A percentile compares a stretch with the other conserved stretches of the same genome.
Evolutionary conservation across 768 basidiomycete genomes (phyloP).

Genomic region (Artomyces pyxidatus): DNA sequence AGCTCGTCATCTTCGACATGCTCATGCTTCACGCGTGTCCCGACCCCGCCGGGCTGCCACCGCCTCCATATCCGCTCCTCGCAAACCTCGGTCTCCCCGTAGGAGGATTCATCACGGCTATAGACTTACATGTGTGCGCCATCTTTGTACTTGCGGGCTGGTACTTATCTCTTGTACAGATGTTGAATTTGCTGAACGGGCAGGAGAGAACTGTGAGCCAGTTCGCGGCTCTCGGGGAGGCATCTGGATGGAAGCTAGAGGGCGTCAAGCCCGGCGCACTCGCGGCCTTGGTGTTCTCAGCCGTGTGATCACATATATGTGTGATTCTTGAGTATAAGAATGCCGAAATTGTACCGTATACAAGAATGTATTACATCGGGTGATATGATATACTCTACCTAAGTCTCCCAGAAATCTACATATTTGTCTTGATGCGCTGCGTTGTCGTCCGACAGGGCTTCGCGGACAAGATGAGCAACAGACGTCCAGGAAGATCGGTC

Average conservation of each 20-base stretch:
- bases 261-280: too few relatives aligned
- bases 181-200: constrained; percentile 32
- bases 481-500: too few relatives aligned
- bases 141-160: not conserved
- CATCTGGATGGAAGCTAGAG: constrained; percentile 28
- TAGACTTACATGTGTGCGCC: not conserved
- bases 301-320: too few relatives aligned
- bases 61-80: not conserved
- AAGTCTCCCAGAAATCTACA: too few relatives aligned
- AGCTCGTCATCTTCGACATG: constrained; percentile 35
- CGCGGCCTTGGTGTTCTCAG: too few relatives aligned
- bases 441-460: too few relatives aligned
- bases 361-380: too few relatives aligned
- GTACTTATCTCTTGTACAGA: constrained; percentile 20
- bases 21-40: not conserved
- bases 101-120: not conserved
- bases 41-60: not conserved
- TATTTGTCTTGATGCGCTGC: too few relatives aligned
- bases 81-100: not conserved
- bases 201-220: constrained; percentile 32
- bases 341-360: too few relatives aligned
- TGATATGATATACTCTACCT: too few relatives aligned
- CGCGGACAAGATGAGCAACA: too few relatives aligned
- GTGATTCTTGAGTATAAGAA: too few relatives aligned
- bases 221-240: constrained; percentile 21